phyloP scores from a whole-genome alignment of 2,329 filamentous ascomycete species.

The Fusarium nisikadoi region DNA sequence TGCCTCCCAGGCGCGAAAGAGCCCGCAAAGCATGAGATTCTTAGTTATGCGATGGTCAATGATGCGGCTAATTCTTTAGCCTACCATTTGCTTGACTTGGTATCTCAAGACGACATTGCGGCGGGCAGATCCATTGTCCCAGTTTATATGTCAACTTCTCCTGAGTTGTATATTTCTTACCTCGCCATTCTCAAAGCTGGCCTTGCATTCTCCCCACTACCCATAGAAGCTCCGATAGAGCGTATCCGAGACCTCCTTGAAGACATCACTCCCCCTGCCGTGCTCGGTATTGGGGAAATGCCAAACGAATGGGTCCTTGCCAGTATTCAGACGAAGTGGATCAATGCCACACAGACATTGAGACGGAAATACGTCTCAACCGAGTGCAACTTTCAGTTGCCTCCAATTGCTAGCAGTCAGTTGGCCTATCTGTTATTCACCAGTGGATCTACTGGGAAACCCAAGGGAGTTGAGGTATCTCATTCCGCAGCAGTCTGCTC shows the following conservation, averaged over 20 bases:
- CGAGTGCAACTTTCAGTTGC: neutral
- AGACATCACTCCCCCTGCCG: neutral
- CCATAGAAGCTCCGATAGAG: conserved; percentile 47
- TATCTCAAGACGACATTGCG: neutral
- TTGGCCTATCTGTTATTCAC: conserved; percentile 3
- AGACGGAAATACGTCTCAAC: neutral
- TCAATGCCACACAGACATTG: neutral
- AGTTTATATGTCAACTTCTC: conserved; percentile 27
- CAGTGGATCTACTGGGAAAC: neutral
- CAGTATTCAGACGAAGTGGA: neutral
- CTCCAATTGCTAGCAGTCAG: neutral
- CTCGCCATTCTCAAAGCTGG: conserved; percentile 51
- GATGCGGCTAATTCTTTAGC: neutral
- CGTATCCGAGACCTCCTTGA: conserved; percentile 1
- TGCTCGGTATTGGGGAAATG: neutral
- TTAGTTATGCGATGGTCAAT: neutral
- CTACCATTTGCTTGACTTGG: neutral
- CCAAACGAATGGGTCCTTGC: neutral
- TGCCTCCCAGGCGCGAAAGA: neutral
- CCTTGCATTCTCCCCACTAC: conserved; percentile 51
- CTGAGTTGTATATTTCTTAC: conserved; percentile 52
- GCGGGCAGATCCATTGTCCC: neutral
- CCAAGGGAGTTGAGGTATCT: conserved; percentile 1
- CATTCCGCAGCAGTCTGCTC: conserved; percentile 4
- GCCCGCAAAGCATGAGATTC: neutral